Conservation (phyloP, 352 stramenopile genomes). For the Lagenidium giganteum region DNA sequence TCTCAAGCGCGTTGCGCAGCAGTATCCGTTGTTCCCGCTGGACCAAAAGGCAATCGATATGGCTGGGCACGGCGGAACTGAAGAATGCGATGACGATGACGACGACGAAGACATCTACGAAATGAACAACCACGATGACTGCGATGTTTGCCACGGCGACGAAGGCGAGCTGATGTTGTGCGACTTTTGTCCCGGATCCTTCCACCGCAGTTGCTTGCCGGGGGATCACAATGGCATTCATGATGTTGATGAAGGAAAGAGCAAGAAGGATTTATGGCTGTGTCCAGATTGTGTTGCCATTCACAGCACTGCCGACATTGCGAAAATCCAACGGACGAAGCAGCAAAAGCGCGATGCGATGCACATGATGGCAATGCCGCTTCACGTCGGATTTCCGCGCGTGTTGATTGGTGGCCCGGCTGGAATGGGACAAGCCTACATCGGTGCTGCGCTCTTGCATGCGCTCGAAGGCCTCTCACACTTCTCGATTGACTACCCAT, state of each 20-base stretch:
- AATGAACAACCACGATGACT: slow-evolving; percentile 52
- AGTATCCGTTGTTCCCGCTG: slow-evolving; percentile 66
- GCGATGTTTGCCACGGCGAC: slow-evolving; percentile 63
- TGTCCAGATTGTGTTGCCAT: slow-evolving; percentile 42
- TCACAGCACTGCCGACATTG: slow-evolving; percentile 17
- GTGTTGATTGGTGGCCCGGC: slow-evolving; percentile 54
- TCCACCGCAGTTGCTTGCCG: slow-evolving; percentile 44
- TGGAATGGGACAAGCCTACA: slow-evolving; percentile 71
- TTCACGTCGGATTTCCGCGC: slow-evolving; percentile 55
- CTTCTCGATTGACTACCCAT: slow-evolving; percentile 79
- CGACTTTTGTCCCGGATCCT: slow-evolving; percentile 51
- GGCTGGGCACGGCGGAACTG: neutral
- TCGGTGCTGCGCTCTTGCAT: slow-evolving; percentile 63
- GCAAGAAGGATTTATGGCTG: slow-evolving; percentile 33
- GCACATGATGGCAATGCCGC: slow-evolving; percentile 32
- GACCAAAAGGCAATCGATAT: slow-evolving; percentile 35
- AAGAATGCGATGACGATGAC: slow-evolving; percentile 34
- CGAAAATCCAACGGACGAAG: slow-evolving; percentile 14
- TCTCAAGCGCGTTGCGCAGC: slow-evolving; percentile 32
- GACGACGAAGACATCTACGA: slow-evolving; percentile 71
- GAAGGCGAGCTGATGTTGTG: slow-evolving; percentile 54
- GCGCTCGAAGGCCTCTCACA: slow-evolving; percentile 69
- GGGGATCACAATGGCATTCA: no score
- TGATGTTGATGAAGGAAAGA: slow-evolving; percentile 4
- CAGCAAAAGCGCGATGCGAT: slow-evolving; percentile 11